Conservation (phyloP, 2,329 filamentous ascomycete genomes). For the Daldinia sp. region DNA sequence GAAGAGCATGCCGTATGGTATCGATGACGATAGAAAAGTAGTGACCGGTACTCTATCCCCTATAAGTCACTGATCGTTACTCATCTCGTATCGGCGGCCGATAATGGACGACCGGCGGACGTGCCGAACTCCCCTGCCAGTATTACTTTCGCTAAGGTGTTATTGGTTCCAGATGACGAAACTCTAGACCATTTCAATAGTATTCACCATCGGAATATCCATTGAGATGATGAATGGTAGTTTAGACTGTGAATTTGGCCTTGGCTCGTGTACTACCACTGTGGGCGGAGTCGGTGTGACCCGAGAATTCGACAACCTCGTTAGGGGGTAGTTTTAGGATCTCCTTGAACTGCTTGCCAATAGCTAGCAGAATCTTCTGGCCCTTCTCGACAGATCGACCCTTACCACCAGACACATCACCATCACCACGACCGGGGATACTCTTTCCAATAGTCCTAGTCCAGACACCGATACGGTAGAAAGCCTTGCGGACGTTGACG, state of each 20-base stretch:
- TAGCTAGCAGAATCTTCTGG: conserved; percentile 83
- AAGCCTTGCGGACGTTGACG: conserved; percentile 97
- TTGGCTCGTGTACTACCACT: conserved; percentile 94
- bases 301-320: conserved; percentile 92
- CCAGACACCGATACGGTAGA: conserved; percentile 98
- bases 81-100: conserved; percentile 7
- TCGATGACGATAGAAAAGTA: conserved; percentile 11
- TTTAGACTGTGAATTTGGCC: conserved; percentile 89
- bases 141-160: not conserved
- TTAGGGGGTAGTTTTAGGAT: conserved; percentile 81
- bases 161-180: conserved; percentile 11
- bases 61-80: conserved; percentile 13
- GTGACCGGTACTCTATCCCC: conserved; percentile 9
- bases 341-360: conserved; percentile 93
- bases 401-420: conserved; percentile 79
- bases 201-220: not conserved
- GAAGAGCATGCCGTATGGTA: conserved; percentile 19
- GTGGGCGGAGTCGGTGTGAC: conserved; percentile 94
- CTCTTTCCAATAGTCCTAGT: conserved; percentile 92
- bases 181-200: not conserved
- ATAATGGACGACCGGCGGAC: not conserved
- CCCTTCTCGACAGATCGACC: conserved; percentile 84
- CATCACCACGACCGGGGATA: conserved; percentile 80
- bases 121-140: not conserved
- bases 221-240: not conserved